Evolutionary conservation across 225 moss, liverwort and hornwort genomes (phyloP), one percentile per base, ranked within the genome.

Genomic region (Pseudoscleropodium purum): DNA sequence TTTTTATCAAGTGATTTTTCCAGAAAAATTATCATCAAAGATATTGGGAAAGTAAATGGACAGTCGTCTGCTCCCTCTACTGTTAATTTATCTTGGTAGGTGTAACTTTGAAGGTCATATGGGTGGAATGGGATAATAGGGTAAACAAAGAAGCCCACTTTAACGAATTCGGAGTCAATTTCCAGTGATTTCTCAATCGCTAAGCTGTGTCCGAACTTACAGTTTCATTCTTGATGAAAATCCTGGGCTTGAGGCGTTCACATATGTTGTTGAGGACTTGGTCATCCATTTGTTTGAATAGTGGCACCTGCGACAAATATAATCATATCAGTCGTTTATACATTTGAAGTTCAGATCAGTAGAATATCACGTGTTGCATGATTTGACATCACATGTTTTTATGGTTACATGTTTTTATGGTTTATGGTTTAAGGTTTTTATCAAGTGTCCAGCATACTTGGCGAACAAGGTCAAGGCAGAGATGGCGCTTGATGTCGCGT

Each of bases 401-500:
- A n/a, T n/a, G n/a, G 21, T 66, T 65, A 63, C 27, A 63, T 61
- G 63, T 14, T 63, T 51, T 52, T 31, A 34, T 51, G 76, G 51
- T 45, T 63, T 81, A 20, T 31, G 81, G 62, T 26, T 27, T 14
- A 69, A 62, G 77, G 36, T 85, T 83, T 20, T n/a, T 87, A 36
- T 79, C 21, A 84, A 26, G 43, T 52, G 33, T 87, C 36, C 57
- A 64, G 64, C 41, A 67, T 93, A 96, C 97, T 95, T 93, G 94
- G 87, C 95, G 93, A 89, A 98, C 95, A 79, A 97, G 96, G 84
- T 96, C 95, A 74, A 95, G 90, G 89, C 98, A 98, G 78, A 97
- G 94, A 87, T 98, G 96, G 69, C 95, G 94, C 90, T 96, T 97
- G 72, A 97, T 94, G 82, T 98, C 96, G 64, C 96, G 93, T 74